Base-by-base conservation (phyloP, 129 eudicot genomes). In the Smallanthus sonchifolius region DNA sequence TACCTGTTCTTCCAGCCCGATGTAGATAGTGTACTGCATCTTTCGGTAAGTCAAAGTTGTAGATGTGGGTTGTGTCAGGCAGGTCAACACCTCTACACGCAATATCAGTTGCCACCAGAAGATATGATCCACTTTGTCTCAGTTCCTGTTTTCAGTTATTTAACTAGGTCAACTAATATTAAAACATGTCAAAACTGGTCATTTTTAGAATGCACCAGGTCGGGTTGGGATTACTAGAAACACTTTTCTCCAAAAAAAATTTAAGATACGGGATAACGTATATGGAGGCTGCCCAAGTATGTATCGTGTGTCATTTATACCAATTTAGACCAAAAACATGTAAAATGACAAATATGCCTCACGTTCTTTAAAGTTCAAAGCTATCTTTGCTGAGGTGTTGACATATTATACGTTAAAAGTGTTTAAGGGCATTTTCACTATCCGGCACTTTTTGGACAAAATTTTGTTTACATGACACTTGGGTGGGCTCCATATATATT, bases 11-110 rank as follows among this genome's bases (percentile, higher is more conserved):
- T 72, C 98, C 98, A 69, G 97, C 97, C 71, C 97, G 86, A 82
- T 93, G 98, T 65, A 93, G 87, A 85, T 93, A 93, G 52, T 83
- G 80, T 6, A 90, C 84, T 3, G 98, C 98, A 88, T 86, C 88
- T 82, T 88, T 93, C 65, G 97, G 98, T 75, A 93, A 83, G 77
- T 90, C 97, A 79, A 86, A 90, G 83, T 93, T 93, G 88, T 93
- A 93, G 65, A 93, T 86, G 76, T 93, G 98, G 57, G 97, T 93
- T 47, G 98, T 93, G 70, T 90, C 96, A 5, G 98, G 97, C 44
- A 93, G 79, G 77, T 93, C 98, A 76, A 93, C 89, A 2, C 98
- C 98, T 86, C 98, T 86, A 55, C 96, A 96, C 3, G 97, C 98
- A 72, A 90, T 82, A 80, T 93, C 98, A 32, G 98, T 93, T 77